A percentile compares a stretch with the other conserved stretches of the same genome.
Evolutionary conservation across 139 green algal genomes (phyloP).

Genomic region (Auxenochlorella pyrenoidosa): DNA sequence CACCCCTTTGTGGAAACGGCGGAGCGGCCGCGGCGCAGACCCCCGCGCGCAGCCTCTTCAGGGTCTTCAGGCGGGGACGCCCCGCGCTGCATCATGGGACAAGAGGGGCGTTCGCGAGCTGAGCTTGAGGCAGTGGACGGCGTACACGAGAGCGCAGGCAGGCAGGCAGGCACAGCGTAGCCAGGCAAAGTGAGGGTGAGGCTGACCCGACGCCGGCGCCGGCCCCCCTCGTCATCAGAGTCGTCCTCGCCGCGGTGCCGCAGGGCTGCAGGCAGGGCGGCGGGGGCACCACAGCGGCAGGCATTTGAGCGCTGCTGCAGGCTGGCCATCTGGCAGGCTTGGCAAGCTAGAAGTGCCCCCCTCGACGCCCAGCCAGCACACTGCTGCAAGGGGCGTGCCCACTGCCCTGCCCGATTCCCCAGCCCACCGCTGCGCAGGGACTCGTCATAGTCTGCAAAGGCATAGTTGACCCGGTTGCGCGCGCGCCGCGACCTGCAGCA

Average conservation of each 20-base stretch:
- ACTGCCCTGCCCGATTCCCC: not conserved
- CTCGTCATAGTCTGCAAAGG: constrained; percentile 35
- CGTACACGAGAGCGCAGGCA: too few species aligned
- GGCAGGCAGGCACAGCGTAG: not conserved
- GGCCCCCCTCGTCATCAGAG: not conserved
- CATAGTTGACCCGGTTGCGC: constrained; percentile 43
- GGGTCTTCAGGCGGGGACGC: not conserved
- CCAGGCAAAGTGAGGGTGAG: not conserved
- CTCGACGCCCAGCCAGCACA: too few species aligned
- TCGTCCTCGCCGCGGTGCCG: constrained; percentile 2
- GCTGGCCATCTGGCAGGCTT: too few species aligned
- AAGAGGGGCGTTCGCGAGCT: not conserved
- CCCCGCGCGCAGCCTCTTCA: not conserved
- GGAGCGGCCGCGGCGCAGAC: constrained; percentile 23
- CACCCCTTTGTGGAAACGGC: constrained; percentile 26
- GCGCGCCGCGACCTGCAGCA: constrained; percentile 15
- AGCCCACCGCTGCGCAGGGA: constrained; percentile 10
- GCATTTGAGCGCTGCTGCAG: too few species aligned
- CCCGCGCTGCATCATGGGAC: not conserved
- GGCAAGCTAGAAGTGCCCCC: too few species aligned
- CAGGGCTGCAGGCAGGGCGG: not conserved
- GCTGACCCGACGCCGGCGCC: constrained; percentile 5
- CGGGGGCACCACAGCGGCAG: not conserved
- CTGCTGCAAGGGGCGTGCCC: too few species aligned
- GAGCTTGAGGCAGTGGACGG: not conserved